phyloP scores from a whole-genome alignment of 176 grass and related monocot species.

The Alopecurus myosuroides region DNA sequence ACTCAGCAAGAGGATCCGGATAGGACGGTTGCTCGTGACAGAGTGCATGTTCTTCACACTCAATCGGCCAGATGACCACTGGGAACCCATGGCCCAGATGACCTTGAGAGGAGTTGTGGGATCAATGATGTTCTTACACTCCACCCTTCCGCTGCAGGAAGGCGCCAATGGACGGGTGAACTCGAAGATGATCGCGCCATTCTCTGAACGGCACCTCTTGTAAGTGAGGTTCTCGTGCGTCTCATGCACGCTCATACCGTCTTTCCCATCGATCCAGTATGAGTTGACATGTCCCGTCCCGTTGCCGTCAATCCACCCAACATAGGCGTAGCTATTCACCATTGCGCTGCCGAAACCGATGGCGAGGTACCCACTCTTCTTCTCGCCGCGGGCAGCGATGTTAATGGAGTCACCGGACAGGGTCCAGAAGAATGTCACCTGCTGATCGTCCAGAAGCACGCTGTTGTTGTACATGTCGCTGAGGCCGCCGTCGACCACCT shows the following conservation, averaged over 20 bases:
- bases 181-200: conserved; percentile 67
- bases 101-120: conserved; percentile 73
- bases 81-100: conserved; percentile 79
- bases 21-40: conserved; percentile 60
- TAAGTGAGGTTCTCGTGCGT: conserved; percentile 70
- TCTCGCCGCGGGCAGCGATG: conserved; percentile 68
- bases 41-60: conserved; percentile 79
- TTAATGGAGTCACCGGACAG: conserved; percentile 63
- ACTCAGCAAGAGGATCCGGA: conserved; percentile 50
- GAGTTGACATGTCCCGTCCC: conserved; percentile 59
- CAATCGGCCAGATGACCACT: conserved; percentile 53
- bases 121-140: conserved; percentile 79
- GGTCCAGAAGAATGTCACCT: conserved; percentile 87
- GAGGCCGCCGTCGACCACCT: conserved; percentile 77
- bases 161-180: conserved; percentile 60
- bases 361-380: conserved; percentile 80
- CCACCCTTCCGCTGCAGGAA: conserved; percentile 58
- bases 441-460: conserved; percentile 81
- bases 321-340: conserved; percentile 81
- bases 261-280: conserved; percentile 71
- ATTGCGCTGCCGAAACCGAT: conserved; percentile 67
- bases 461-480: conserved; percentile 95
- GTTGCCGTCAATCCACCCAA: conserved; percentile 75
- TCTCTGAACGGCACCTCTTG: conserved; percentile 55
- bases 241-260: conserved; percentile 54